A percentile compares a stretch with the other conserved stretches of the same genome.
Evolutionary conservation across 2,329 filamentous ascomycete species (phyloP).

Genomic region (Immersiporthe knoxdaviesiana): DNA sequence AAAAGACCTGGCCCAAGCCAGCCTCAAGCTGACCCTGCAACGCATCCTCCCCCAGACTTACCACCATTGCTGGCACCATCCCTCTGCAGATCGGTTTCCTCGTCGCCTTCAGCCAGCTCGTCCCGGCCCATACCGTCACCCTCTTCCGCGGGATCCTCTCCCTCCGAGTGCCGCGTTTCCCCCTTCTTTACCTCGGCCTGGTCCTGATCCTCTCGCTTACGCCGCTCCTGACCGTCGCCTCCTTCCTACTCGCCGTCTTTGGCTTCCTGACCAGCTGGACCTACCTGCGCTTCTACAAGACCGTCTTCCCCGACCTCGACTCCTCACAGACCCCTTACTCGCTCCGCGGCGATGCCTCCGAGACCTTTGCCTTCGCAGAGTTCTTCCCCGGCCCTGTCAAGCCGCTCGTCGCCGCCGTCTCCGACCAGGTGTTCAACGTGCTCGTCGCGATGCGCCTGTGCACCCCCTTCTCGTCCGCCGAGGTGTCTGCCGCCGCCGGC

Average conservation of each 20-base stretch:
- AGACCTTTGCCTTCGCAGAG: conserved; percentile 93
- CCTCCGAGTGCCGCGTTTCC: conserved; percentile 76
- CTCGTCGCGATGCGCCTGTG: conserved; percentile 78
- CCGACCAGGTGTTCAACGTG: conserved; percentile 73
- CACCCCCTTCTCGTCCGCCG: conserved; percentile 81
- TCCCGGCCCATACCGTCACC: conserved; percentile 95
- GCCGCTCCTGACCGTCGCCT: conserved; percentile 67
- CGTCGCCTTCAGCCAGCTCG: conserved; percentile 95
- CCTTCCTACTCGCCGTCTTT: conserved; percentile 76
- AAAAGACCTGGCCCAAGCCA: conserved; percentile 27
- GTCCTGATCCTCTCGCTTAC: conserved; percentile 67
- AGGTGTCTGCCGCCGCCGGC: conserved; percentile 75
- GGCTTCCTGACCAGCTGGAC: conserved; percentile 91
- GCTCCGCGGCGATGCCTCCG: conserved; percentile 87
- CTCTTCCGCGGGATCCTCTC: conserved; percentile 88
- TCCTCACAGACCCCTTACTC: conserved; percentile 57
- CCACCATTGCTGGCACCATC: conserved; percentile 85
- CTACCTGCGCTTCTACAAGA: conserved; percentile 94
- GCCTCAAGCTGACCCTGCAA: conserved; percentile 28
- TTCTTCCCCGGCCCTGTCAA: conserved; percentile 91
- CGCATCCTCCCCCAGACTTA: conserved; percentile 58
- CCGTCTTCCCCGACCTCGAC: conserved; percentile 70
- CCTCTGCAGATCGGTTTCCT: conserved; percentile 92
- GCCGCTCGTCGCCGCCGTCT: conserved; percentile 73
- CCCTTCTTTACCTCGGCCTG: conserved; percentile 73